phyloP scores from a whole-genome alignment of 108 stramenopile species.

The Cyclotella cryptica region DNA sequence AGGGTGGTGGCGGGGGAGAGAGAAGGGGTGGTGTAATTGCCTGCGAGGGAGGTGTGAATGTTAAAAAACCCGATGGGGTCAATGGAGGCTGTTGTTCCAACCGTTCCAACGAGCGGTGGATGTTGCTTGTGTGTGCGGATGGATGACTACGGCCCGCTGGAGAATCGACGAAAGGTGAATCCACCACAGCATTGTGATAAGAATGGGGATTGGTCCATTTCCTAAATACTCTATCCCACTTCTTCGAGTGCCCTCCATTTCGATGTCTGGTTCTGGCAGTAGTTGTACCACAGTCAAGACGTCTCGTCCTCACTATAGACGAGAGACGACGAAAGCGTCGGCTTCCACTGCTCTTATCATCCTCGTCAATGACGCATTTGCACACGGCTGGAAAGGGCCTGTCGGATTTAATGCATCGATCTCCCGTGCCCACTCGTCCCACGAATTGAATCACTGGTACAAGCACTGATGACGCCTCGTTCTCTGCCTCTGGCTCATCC shows the following conservation, averaged over 20 bases:
- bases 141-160: too few relatives aligned
- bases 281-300: too few relatives aligned
- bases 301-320: neutral
- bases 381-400: constrained; percentile 50
- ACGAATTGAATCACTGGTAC: constrained; percentile 57
- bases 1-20: neutral
- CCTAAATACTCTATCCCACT: too few relatives aligned
- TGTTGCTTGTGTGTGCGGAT: too few relatives aligned
- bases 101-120: too few relatives aligned
- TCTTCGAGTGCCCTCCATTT: too few relatives aligned
- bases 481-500: neutral
- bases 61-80: neutral
- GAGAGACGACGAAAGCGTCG: neutral
- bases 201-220: too few relatives aligned
- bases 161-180: too few relatives aligned
- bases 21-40: neutral
- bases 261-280: too few relatives aligned
- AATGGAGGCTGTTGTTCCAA: too few relatives aligned
- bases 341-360: neutral
- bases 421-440: constrained; percentile 66
- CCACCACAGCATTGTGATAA: too few relatives aligned
- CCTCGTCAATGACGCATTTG: neutral
- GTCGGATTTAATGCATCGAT: constrained; percentile 76
- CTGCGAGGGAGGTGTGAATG: neutral
- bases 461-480: neutral